Conservation (phyloP, 2,329 filamentous ascomycete genomes). For the Didymella sp. region DNA sequence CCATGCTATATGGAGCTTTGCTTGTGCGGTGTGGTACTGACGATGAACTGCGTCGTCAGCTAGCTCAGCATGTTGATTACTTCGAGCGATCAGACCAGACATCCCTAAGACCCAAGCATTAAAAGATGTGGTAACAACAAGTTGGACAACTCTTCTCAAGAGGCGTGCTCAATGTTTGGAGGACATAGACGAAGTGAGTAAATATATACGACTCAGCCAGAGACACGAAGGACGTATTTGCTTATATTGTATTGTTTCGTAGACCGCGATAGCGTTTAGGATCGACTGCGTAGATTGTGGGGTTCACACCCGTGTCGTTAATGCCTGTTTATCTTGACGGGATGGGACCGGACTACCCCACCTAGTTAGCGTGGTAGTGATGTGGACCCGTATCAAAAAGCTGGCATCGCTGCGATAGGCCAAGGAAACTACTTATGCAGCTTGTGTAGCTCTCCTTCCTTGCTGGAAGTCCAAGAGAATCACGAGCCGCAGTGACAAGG, state of each 20-base stretch:
- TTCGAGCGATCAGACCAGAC: not conserved
- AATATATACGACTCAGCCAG: not conserved
- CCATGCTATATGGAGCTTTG: not conserved
- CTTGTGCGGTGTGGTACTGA: not conserved
- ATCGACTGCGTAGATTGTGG: constrained; percentile 22
- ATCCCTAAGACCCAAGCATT: not conserved
- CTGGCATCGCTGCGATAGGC: constrained; percentile 13
- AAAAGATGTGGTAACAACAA: not conserved
- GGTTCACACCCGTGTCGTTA: constrained; percentile 24
- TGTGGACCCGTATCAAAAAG: constrained; percentile 18
- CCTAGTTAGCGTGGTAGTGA: constrained; percentile 23
- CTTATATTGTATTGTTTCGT: not conserved
- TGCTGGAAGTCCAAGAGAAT: not conserved
- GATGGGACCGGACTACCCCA: constrained; percentile 33
- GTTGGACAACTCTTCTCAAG: not conserved
- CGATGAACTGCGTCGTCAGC: not conserved
- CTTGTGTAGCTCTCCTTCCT: constrained; percentile 11
- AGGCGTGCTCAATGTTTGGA: not conserved
- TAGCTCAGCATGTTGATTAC: not conserved
- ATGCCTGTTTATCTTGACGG: constrained; percentile 19
- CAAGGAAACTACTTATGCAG: constrained; percentile 1
- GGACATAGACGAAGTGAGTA: not conserved
- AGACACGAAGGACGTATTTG: not conserved
- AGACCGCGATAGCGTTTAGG: constrained; percentile 24
- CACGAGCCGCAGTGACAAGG: not conserved